Evolutionary conservation across 331 rosid species (phyloP).

Genomic region (Dryas integrifolia): DNA sequence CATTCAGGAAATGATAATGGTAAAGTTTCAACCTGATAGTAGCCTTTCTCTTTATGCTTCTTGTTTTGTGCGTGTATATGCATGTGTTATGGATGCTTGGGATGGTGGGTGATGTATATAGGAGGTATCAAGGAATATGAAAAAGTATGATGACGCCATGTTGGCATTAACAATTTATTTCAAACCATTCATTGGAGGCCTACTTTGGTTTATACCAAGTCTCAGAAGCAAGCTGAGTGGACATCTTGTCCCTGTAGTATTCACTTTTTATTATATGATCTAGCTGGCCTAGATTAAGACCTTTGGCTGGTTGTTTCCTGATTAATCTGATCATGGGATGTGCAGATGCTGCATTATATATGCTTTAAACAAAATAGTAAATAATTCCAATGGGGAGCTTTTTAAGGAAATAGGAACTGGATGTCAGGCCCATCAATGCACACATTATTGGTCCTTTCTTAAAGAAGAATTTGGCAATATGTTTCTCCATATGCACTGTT

Average conservation of each 20-base stretch:
- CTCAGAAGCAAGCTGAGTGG: neutral
- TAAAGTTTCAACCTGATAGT: slow-evolving; percentile 8
- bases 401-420: slow-evolving; percentile 7
- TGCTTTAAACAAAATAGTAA: neutral
- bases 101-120: slow-evolving; percentile 1
- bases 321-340: slow-evolving; percentile 2
- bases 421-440: neutral
- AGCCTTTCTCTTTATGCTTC: slow-evolving; percentile 7
- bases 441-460: neutral
- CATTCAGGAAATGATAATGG: slow-evolving; percentile 32
- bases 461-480: neutral
- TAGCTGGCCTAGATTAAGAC: neutral
- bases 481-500: neutral
- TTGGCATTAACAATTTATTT: slow-evolving; percentile 5
- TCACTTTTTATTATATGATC: neutral
- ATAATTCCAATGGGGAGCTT: neutral
- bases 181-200: slow-evolving; percentile 13
- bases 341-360: neutral
- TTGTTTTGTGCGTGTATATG: neutral
- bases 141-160: neutral
- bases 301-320: neutral
- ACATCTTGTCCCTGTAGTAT: neutral
- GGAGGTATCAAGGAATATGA: slow-evolving; percentile 10
- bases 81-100: slow-evolving; percentile 6
- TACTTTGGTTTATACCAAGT: slow-evolving; percentile 6